Conservation (phyloP, 306 rosid species). For the Cotoneaster glaucophyllus region DNA sequence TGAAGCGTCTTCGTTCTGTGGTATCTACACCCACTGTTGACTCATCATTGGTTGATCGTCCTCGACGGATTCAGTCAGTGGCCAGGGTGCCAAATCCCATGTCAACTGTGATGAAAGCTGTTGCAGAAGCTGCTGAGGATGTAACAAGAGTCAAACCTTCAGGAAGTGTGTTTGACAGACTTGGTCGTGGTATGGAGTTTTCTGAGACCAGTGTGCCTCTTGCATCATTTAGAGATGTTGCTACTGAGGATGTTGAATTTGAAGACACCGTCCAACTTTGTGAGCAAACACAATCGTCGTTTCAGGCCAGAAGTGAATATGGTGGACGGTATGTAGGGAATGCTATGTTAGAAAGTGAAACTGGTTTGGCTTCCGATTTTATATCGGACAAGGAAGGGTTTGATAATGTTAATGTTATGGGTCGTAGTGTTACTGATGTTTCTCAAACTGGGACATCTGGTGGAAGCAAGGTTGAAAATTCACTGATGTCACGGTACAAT, state of each 20-base stretch:
- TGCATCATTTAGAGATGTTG: constrained; percentile 25
- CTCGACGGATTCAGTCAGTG: constrained; percentile 41
- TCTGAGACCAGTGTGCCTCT: constrained; percentile 28
- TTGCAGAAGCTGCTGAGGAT: constrained; percentile 89
- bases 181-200: constrained; percentile 49
- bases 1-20: constrained; percentile 90
- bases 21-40: constrained; percentile 62
- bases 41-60: constrained; percentile 46
- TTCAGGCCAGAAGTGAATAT: constrained; percentile 34
- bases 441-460: constrained; percentile 46
- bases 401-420: constrained; percentile 37
- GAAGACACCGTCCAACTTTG: constrained; percentile 38
- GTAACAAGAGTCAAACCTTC: constrained; percentile 63
- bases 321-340: constrained; percentile 36
- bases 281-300: constrained; percentile 29
- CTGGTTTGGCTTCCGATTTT: constrained; percentile 56
- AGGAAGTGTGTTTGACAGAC: constrained; percentile 86
- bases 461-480: constrained; percentile 45
- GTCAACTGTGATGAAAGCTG: constrained; percentile 89
- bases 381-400: constrained; percentile 62
- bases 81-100: constrained; percentile 65
- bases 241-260: constrained; percentile 26
- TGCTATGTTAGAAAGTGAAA: constrained; percentile 41
- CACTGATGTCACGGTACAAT: constrained; percentile 35
- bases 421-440: constrained; percentile 33